Base-by-base conservation (phyloP, 768 basidiomycete genomes). In the Chlorophyllum brunneum region DNA sequence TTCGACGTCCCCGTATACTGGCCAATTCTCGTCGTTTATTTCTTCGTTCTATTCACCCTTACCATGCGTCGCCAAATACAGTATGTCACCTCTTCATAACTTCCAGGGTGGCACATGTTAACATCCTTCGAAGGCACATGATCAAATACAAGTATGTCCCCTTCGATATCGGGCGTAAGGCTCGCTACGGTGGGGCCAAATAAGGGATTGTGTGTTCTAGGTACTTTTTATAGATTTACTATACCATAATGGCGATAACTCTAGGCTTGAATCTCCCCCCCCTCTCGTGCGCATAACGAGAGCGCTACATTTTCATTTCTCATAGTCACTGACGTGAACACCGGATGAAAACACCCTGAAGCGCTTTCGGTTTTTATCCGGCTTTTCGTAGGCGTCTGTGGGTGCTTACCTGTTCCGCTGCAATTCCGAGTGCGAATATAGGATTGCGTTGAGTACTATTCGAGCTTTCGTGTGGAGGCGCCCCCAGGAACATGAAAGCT, bases 1-100 rank as follows among this genome's bases (percentile, higher is more conserved):
- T 95, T 97, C 59, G 95, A 98, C 66, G 88, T 99, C 18, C 95
- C 97, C 5, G 97, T 98, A 20, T 98, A 97, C 73, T 98, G 97
- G 95, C 97, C 97, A 6, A 98, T 99, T 68, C 82, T 99, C 49
- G 85, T 98, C 60, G 76, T 98, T 53, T 99, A 99, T 74, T 99
- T 98, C 78, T 89, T 89, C 68, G 87, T 94, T 37, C 79, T 98
- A 49, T 98, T 98, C 65, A 81, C 90, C 18, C 74, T 98, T 60
- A 98, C 95, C 3, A 95, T 99, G 92, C 81, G 94, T 56, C 75
- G 93, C 56, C 94, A 98, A 70, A 94, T 98, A 58, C 91, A 92
- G 93, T 95, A 66, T 62, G 93, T 79, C 2, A 44, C 15, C 26
- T 37, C 26, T 13, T 42, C 29, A 45, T 51, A 16, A 24, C 42